Evolutionary conservation across 192 early-diverging fungal species (phyloP).

Genomic region (Rhizoclosmatium globosum): DNA sequence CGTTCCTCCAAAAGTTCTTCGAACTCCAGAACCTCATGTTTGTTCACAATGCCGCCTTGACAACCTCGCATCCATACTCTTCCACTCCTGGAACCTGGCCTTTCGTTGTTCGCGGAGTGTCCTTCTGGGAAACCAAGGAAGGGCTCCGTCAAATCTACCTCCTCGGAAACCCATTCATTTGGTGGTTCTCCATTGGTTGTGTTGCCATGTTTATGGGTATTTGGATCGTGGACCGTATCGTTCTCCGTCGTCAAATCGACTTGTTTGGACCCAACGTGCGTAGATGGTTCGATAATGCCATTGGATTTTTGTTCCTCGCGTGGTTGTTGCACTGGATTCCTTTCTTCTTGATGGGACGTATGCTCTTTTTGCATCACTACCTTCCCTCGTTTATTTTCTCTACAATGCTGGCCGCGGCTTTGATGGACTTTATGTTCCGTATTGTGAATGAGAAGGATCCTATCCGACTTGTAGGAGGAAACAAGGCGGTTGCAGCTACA

Average conservation of each 20-base stretch:
- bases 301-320: conserved; percentile 84
- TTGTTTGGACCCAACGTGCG: conserved; percentile 61
- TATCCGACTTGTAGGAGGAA: conserved; percentile 10
- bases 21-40: conserved; percentile 93
- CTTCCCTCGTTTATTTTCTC: conserved; percentile 87
- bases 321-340: conserved; percentile 91
- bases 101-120: conserved; percentile 85
- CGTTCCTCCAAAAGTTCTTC: conserved; percentile 84
- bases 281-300: conserved; percentile 59
- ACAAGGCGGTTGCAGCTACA: conserved; percentile 28
- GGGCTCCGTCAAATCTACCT: conserved; percentile 88
- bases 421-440: conserved; percentile 75
- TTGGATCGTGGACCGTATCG: conserved; percentile 75
- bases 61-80: conserved; percentile 92
- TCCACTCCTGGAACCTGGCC: conserved; percentile 91
- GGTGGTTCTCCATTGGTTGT: conserved; percentile 75
- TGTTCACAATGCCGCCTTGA: conserved; percentile 87
- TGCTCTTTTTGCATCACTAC: conserved; percentile 96
- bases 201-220: conserved; percentile 69
- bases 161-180: conserved; percentile 88
- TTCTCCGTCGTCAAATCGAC: conserved; percentile 77
- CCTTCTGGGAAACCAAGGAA: conserved; percentile 88
- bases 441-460: conserved; percentile 28
- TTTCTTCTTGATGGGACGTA: conserved; percentile 92
- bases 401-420: conserved; percentile 74